A percentile compares a stretch with the other conserved stretches of the same genome.
phyloP scores from a whole-genome alignment of 2,329 filamentous ascomycete species.

The Calonectria multiphialidica region DNA sequence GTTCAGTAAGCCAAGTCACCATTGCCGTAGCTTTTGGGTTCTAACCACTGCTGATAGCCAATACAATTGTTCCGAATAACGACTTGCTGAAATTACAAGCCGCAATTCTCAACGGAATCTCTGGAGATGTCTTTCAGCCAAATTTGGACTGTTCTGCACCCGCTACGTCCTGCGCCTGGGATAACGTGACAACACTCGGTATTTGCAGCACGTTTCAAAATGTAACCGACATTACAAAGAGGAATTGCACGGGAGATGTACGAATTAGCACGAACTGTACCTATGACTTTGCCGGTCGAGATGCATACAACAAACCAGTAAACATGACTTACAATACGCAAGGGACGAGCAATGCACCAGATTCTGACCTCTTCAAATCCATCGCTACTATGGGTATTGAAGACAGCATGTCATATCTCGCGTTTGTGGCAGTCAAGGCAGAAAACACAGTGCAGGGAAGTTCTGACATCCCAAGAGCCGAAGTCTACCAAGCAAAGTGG shows the following conservation, averaged over 20 bases:
- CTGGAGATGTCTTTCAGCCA: conserved; percentile 11
- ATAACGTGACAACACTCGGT: conserved; percentile 1
- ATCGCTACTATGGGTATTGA: not conserved
- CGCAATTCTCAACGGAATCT: not conserved
- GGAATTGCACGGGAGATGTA: not conserved
- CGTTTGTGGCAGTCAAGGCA: not conserved
- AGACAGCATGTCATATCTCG: not conserved
- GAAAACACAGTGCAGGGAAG: not conserved
- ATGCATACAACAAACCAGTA: not conserved
- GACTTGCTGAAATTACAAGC: conserved; percentile 2
- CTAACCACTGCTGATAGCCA: not conserved
- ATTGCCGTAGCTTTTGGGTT: not conserved
- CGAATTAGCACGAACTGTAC: conserved; percentile 3
- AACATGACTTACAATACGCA: not conserved
- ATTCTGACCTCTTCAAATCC: not conserved
- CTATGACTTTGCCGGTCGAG: conserved; percentile 4
- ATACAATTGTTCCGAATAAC: no score
- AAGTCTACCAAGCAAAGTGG: not conserved
- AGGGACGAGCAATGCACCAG: not conserved
- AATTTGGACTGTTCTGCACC: conserved; percentile 4
- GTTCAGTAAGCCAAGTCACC: not conserved
- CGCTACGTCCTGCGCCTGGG: conserved; percentile 14
- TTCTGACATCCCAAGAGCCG: not conserved
- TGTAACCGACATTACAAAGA: not conserved
- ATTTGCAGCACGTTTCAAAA: conserved; percentile 14